Conservation (phyloP, 768 basidiomycete genomes). For the Lepiota venenata region DNA sequence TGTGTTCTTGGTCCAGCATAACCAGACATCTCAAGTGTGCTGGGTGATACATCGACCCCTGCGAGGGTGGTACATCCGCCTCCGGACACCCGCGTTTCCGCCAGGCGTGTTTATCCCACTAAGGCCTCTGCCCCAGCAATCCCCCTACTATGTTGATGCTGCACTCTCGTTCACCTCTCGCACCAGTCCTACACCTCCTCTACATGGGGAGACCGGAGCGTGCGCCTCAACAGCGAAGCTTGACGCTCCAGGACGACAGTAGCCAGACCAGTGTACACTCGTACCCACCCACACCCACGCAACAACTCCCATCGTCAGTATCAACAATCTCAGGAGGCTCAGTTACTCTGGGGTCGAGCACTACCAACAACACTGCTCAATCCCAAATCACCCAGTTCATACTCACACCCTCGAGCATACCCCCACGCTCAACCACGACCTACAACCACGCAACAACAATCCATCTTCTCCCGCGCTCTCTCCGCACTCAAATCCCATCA, state of each 20-base stretch:
- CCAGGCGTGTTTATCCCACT: constrained; percentile 56
- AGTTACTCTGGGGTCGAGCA: neutral
- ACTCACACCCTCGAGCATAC: constrained; percentile 41
- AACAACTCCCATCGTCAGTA: constrained; percentile 1
- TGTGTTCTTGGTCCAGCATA: constrained; percentile 38
- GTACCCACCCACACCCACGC: constrained; percentile 54
- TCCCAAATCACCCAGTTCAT: constrained; percentile 51
- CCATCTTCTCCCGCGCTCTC: constrained; percentile 49
- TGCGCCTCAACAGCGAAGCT: constrained; percentile 9
- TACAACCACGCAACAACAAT: constrained; percentile 26
- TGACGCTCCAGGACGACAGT: constrained; percentile 24
- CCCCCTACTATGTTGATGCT: constrained; percentile 47
- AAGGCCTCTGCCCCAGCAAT: constrained; percentile 42
- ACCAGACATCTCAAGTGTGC: constrained; percentile 56
- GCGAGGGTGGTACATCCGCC: constrained; percentile 82
- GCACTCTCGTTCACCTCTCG: constrained; percentile 51
- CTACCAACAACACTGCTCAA: constrained; percentile 12
- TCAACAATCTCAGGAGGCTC: neutral
- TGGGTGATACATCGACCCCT: constrained; percentile 82
- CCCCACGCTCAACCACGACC: constrained; percentile 23
- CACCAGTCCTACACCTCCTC: constrained; percentile 31
- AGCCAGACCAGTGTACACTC: constrained; percentile 46
- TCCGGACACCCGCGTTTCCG: constrained; percentile 69
- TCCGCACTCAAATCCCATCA: constrained; percentile 43
- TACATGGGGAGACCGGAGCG: neutral